These are phyloP conservation scores for Zasmidium angulare DNA, from an alignment of 2,329 filamentous ascomycete genomes.

Conservation along the genomic window DNA sequence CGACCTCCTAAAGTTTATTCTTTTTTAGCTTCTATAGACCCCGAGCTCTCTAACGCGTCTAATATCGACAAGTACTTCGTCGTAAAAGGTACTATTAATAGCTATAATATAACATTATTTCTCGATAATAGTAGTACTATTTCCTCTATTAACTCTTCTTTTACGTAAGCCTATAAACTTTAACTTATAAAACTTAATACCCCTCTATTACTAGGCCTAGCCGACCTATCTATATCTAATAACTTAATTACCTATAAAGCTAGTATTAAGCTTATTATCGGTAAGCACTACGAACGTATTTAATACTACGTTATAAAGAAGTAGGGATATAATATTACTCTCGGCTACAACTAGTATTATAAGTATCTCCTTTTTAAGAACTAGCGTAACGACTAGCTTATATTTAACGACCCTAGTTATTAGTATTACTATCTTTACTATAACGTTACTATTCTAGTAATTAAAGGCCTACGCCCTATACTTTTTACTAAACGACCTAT, in stretches of 20 bases:
- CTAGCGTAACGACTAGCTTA: background rate
- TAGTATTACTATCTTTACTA: background rate
- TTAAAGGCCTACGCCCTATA: background rate
- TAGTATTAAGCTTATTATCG: background rate
- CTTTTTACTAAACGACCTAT: background rate
- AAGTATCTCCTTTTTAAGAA: background rate
- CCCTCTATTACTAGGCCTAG: background rate
- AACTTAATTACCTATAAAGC: too few relatives aligned
- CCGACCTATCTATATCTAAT: too few relatives aligned
- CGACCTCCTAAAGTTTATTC: background rate
- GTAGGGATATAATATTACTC: background rate
- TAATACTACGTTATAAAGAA: background rate
- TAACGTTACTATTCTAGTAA: background rate
- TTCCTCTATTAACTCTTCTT: background rate
- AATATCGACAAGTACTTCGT: background rate
- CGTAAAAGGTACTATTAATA: background rate
- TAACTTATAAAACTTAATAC: background rate
- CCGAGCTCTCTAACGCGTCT: background rate
- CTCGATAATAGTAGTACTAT: background rate
- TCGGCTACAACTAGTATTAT: background rate
- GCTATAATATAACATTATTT: background rate
- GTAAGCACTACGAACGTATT: background rate
- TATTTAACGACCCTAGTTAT: background rate
- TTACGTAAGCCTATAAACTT: background rate
- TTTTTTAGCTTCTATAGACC: background rate